phyloP scores from a whole-genome alignment of 2,329 filamentous ascomycete genomes.

The Coniochaeta sp. region DNA sequence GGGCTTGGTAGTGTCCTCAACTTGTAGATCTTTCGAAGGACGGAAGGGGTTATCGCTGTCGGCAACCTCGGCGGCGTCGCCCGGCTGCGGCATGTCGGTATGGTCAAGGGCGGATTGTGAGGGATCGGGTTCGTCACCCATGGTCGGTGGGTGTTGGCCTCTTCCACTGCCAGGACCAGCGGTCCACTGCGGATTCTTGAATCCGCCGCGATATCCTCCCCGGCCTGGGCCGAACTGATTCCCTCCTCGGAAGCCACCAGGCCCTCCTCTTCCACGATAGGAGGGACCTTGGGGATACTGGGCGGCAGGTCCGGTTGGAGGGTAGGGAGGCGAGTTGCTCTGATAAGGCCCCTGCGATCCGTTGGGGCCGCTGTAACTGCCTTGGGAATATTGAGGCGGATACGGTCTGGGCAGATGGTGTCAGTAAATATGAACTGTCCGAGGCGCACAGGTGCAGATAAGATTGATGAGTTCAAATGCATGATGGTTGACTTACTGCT shows the following conservation, averaged over 20 bases:
- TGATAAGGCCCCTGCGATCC: conserved; percentile 48
- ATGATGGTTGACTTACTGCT: conserved; percentile 26
- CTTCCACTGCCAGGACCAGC: conserved; percentile 36
- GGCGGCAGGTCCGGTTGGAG: conserved; percentile 50
- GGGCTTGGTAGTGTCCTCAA: conserved; percentile 51
- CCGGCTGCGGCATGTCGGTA: conserved; percentile 16
- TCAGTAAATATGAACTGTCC: conserved; percentile 14
- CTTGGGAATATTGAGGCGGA: conserved; percentile 51
- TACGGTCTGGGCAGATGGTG: conserved; percentile 45
- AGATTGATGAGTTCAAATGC: neutral
- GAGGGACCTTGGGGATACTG: conserved; percentile 37
- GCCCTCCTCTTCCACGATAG: conserved; percentile 39
- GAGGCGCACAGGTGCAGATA: neutral
- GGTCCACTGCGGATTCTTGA: conserved; percentile 65
- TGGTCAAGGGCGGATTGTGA: conserved; percentile 14
- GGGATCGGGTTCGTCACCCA: conserved; percentile 20
- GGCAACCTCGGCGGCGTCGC: conserved; percentile 27
- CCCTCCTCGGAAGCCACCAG: conserved; percentile 53
- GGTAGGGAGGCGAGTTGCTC: conserved; percentile 43
- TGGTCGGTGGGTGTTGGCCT: conserved; percentile 16
- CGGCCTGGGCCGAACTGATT: conserved; percentile 45
- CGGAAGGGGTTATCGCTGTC: conserved; percentile 55
- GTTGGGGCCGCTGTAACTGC: conserved; percentile 43
- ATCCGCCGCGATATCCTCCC: conserved; percentile 48
- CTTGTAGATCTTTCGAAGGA: conserved; percentile 56